Conservation (phyloP, 2,329 filamentous ascomycete species). For the Dactylonectria estremocensis region DNA sequence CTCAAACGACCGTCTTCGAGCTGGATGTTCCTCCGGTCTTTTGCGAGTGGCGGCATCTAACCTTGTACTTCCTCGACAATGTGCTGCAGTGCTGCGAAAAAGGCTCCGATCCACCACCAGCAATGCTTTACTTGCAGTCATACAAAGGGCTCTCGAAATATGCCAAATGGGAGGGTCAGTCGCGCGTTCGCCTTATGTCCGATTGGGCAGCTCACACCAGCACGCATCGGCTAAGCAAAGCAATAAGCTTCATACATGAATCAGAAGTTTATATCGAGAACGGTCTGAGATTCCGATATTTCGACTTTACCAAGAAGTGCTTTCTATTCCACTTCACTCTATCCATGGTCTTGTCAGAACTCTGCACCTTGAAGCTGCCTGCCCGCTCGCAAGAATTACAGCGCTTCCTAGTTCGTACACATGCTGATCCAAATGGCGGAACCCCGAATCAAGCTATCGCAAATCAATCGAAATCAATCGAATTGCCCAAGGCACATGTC, state of each 20-base stretch:
- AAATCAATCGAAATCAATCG: slow-evolving; percentile 58
- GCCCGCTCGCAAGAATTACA: slow-evolving; percentile 20
- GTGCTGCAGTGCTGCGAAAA: slow-evolving; percentile 51
- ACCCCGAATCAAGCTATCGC: slow-evolving; percentile 68
- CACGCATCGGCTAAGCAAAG: slow-evolving; percentile 28
- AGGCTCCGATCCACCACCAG: not conserved
- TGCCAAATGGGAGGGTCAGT: not conserved
- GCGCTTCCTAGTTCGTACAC: slow-evolving; percentile 30
- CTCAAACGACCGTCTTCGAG: slow-evolving; percentile 69
- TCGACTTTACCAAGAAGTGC: not conserved
- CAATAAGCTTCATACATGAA: slow-evolving; percentile 5
- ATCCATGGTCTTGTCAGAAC: not conserved
- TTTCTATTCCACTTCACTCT: slow-evolving; percentile 6
- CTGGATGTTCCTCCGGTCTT: slow-evolving; percentile 59
- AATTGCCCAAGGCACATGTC: slow-evolving; percentile 64
- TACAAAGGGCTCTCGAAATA: slow-evolving; percentile 9
- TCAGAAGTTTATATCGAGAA: slow-evolving; percentile 41
- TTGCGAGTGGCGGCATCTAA: slow-evolving; percentile 64
- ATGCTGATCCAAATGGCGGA: slow-evolving; percentile 12
- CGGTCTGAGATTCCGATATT: slow-evolving; percentile 38
- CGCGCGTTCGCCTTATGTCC: slow-evolving; percentile 38
- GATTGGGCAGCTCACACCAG: slow-evolving; percentile 36
- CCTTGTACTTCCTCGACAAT: slow-evolving; percentile 57
- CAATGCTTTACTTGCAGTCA: slow-evolving; percentile 13
- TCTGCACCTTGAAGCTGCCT: slow-evolving; percentile 37